phyloP scores from a whole-genome alignment of 2,329 filamentous ascomycete genomes.

The Thielaviopsis cerberus region DNA sequence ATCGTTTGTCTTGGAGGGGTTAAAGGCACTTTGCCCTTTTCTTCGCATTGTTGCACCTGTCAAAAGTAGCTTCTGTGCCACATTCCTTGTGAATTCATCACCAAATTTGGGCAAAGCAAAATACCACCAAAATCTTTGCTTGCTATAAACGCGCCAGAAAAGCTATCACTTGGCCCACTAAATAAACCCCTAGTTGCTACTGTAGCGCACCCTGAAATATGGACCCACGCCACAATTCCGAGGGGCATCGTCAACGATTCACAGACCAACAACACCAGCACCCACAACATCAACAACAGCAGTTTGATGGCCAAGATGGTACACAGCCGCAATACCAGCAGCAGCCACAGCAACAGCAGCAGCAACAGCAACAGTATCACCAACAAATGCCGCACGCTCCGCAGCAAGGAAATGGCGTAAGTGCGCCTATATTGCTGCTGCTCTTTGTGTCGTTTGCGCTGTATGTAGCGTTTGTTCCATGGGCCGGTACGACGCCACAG shows the following conservation, averaged over 20 bases:
- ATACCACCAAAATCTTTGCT: not conserved
- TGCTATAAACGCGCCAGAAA: not conserved
- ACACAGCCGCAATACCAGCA: not conserved
- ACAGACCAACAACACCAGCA: not conserved
- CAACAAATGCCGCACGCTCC: constrained; percentile 8
- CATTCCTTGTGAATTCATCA: not conserved
- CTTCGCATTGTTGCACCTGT: not conserved
- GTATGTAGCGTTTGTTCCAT: constrained; percentile 12
- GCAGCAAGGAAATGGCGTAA: constrained; percentile 6
- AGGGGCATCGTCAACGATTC: constrained; percentile 3
- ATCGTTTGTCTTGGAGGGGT: not conserved
- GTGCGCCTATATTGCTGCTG: constrained; percentile 9
- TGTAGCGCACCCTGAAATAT: constrained; percentile 5
- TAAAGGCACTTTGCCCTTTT: not conserved
- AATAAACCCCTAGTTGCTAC: not conserved
- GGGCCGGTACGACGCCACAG: constrained; percentile 7
- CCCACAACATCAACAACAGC: not conserved
- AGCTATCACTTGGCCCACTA: not conserved
- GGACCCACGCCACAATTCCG: constrained; percentile 2
- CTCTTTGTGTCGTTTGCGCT: constrained; percentile 11
- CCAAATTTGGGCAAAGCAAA: not conserved
- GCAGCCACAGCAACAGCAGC: not conserved
- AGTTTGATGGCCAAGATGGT: not conserved
- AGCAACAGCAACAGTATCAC: constrained; percentile 1
- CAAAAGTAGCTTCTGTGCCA: not conserved